Percentiles rank a stretch among this genome's conserved stretches.
These are phyloP conservation scores for Bipolaris sorokiniana DNA, from an alignment of 2,329 filamentous ascomycete genomes.

Conservation along the genomic window DNA sequence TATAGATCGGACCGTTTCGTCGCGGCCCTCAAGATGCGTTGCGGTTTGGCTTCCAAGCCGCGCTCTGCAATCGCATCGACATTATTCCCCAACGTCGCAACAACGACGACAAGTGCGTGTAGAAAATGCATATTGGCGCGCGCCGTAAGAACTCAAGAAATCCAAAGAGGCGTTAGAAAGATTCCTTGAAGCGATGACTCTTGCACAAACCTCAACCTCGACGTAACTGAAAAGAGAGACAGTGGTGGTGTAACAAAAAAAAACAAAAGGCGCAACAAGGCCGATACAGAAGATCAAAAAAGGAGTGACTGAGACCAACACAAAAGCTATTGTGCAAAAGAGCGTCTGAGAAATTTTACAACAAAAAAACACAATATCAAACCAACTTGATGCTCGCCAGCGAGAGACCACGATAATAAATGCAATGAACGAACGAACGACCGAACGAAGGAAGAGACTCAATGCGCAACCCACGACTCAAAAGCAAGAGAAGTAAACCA, in stretches of 20 bases:
- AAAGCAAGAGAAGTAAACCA: no score
- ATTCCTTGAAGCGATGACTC: no score
- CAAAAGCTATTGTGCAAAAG: no score
- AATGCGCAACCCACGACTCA: no score
- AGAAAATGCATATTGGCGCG: slow-evolving; percentile 22
- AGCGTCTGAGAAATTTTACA: no score
- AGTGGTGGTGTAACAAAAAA: background rate
- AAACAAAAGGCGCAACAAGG: background rate
- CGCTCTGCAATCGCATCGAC: slow-evolving; percentile 15
- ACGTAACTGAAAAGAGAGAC: background rate
- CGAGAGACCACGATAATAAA: no score
- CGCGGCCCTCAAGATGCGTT: slow-evolving; percentile 42
- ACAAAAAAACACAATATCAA: no score
- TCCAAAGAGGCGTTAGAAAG: background rate
- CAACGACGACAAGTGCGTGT: slow-evolving; percentile 23
- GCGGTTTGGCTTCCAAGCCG: slow-evolving; percentile 17
- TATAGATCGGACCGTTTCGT: slow-evolving; percentile 36
- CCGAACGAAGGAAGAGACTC: no score
- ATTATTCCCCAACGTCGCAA: slow-evolving; percentile 4
- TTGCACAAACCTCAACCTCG: background rate
- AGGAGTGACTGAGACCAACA: no score
- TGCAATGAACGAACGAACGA: no score
- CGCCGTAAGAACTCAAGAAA: background rate
- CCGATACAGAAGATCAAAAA: no score
- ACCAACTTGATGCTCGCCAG: no score